Percentiles rank a stretch among this genome's conserved stretches.
Evolutionary conservation across 495 filamentous ascomycete species (phyloP).

Genomic region (Sordaria brevicollis): DNA sequence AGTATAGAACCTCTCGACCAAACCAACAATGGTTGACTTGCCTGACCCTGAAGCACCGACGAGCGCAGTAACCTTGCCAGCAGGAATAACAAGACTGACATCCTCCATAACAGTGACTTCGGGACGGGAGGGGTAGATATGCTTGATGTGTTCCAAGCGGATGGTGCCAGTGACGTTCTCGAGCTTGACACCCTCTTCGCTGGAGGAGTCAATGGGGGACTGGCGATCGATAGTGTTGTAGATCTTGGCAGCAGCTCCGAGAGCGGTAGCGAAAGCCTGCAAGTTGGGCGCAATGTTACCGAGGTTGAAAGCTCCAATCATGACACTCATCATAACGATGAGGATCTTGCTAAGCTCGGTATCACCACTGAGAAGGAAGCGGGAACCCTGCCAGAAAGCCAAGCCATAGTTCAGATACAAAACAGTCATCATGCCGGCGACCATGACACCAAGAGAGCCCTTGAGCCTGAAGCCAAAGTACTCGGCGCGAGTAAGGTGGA

Average conservation of each 20-base stretch:
- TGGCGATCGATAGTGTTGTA: conserved; percentile 81
- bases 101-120: conserved; percentile 80
- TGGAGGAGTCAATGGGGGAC: conserved; percentile 78
- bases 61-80: conserved; percentile 79
- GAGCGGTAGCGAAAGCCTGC: conserved; percentile 62
- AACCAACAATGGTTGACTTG: conserved; percentile 85
- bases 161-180: conserved; percentile 66
- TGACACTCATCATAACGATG: conserved; percentile 78
- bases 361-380: conserved; percentile 60
- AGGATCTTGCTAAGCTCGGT: conserved; percentile 47
- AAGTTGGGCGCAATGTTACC: conserved; percentile 81
- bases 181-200: conserved; percentile 57
- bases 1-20: conserved; percentile 89
- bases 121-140: conserved; percentile 87
- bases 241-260: conserved; percentile 83
- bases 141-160: conserved; percentile 74
- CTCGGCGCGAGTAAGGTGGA: conserved; percentile 60
- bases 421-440: conserved; percentile 70
- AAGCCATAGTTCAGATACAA: conserved; percentile 86
- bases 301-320: conserved; percentile 86
- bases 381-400: conserved; percentile 90
- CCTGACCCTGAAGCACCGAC: conserved; percentile 82
- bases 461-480: conserved; percentile 69
- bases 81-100: conserved; percentile 66
- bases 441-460: conserved; percentile 58